These are phyloP conservation scores for Pichia sp. DNA, from an alignment of 1,139 yeast genomes.

Conservation along the genomic window DNA sequence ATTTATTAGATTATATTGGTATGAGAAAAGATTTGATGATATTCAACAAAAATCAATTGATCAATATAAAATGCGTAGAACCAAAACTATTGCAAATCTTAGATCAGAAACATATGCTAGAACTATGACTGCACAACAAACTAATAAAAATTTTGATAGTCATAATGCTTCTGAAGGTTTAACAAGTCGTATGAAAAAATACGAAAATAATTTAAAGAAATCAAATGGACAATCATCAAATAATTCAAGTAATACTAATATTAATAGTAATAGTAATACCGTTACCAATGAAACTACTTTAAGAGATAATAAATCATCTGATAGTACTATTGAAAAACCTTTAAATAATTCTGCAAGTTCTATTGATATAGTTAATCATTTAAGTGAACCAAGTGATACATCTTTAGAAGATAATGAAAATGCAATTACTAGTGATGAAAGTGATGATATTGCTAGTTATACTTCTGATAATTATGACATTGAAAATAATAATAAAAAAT, in stretches of 20 bases:
- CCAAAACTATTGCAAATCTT: constrained; percentile 62
- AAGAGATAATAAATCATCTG: neutral
- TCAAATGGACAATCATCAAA: neutral
- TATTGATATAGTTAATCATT: constrained; percentile 28
- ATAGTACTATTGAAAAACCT: neutral
- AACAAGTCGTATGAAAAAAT: constrained; percentile 19
- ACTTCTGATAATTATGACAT: too few species aligned
- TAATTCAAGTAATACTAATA: neutral
- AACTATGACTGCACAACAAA: constrained; percentile 12
- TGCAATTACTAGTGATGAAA: neutral
- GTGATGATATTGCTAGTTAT: neutral
- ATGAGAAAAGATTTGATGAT: constrained; percentile 79
- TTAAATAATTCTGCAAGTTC: neutral
- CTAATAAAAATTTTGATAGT: constrained; percentile 14
- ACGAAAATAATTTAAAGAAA: constrained; percentile 4
- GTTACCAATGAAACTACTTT: neutral
- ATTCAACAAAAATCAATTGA: constrained; percentile 69
- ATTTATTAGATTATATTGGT: constrained; percentile 81
- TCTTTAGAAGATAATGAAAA: constrained; percentile 10
- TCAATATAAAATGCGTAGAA: constrained; percentile 73
- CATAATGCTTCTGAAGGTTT: constrained; percentile 29
- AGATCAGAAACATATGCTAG: constrained; percentile 36
- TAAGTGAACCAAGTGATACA: constrained; percentile 37
- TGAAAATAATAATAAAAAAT: too few species aligned
- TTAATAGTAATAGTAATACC: neutral